Conservation (phyloP, 176 grass and related monocot species). For the Oryza coarctata region DNA sequence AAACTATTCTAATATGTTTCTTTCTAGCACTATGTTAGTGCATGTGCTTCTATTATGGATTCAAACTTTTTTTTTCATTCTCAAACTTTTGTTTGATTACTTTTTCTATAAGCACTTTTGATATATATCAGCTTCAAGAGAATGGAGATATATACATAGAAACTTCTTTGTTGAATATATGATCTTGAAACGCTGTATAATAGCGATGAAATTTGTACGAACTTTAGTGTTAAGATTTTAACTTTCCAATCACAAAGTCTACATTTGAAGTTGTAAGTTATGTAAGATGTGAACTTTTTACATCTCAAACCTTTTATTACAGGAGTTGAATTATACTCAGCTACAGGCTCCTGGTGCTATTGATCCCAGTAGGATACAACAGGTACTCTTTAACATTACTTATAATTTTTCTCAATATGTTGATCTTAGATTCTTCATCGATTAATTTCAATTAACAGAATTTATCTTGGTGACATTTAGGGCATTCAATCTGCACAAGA, state of each 20-base stretch:
- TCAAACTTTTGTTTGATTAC: neutral
- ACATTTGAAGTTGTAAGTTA: slow-evolving; percentile 20
- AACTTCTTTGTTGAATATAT: neutral
- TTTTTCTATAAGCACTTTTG: neutral
- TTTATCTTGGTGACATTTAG: slow-evolving; percentile 41
- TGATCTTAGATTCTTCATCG: slow-evolving; percentile 8
- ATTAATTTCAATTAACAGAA: neutral
- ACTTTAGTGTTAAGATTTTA: neutral
- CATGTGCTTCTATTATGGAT: neutral
- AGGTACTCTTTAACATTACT: slow-evolving; percentile 54
- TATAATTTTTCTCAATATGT: slow-evolving; percentile 1
- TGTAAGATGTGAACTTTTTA: neutral
- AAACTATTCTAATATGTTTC: neutral
- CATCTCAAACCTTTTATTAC: slow-evolving; percentile 26
- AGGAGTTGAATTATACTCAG: slow-evolving; percentile 80
- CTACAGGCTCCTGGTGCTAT: slow-evolving; percentile 61
- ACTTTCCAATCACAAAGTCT: slow-evolving; percentile 9
- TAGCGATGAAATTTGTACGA: neutral
- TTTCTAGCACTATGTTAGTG: neutral
- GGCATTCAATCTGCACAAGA: slow-evolving; percentile 80
- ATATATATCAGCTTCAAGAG: slow-evolving; percentile 7
- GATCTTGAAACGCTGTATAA: neutral
- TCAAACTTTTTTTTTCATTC: neutral
- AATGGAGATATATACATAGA: neutral
- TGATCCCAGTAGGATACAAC: slow-evolving; percentile 68